These are phyloP conservation scores for Buxus sempervirens DNA, from an alignment of 164 flowering plant genomes.

Conservation along the genomic window DNA sequence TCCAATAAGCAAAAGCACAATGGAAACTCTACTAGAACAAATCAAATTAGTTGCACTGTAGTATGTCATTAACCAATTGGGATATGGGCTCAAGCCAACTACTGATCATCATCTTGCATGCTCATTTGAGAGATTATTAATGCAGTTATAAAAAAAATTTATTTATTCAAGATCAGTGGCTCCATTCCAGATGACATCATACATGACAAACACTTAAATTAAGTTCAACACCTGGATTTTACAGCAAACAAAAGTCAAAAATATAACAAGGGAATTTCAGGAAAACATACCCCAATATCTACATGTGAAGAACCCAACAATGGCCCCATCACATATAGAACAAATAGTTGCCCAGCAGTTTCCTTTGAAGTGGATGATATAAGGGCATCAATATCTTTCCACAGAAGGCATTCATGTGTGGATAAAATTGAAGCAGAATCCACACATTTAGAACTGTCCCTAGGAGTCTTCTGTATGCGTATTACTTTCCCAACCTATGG, in stretches of 20 bases:
- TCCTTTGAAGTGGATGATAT: conserved; percentile 48
- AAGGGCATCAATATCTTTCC: conserved; percentile 49
- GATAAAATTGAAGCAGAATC: conserved; percentile 34
- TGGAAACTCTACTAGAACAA: no score
- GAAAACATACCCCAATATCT: conserved; percentile 70
- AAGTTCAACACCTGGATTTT: not conserved
- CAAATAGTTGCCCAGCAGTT: conserved; percentile 45
- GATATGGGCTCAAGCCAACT: no score
- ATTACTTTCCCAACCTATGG: conserved; percentile 77
- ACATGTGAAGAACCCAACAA: conserved; percentile 62
- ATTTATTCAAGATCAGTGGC: not conserved
- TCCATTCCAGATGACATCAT: not conserved
- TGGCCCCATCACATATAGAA: conserved; percentile 61
- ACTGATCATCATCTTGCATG: no score
- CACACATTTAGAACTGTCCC: conserved; percentile 20
- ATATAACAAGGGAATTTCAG: not conserved
- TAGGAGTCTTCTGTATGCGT: conserved; percentile 56
- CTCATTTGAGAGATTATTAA: no score
- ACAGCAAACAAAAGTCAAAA: not conserved
- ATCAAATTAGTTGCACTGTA: no score
- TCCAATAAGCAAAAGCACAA: no score
- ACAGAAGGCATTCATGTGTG: conserved; percentile 48
- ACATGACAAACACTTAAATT: not conserved
- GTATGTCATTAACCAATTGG: no score
- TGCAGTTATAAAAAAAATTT: no score